Evolutionary conservation across 169 alveolate genomes (phyloP).

Genomic region (Cryptosporidium sp.): DNA sequence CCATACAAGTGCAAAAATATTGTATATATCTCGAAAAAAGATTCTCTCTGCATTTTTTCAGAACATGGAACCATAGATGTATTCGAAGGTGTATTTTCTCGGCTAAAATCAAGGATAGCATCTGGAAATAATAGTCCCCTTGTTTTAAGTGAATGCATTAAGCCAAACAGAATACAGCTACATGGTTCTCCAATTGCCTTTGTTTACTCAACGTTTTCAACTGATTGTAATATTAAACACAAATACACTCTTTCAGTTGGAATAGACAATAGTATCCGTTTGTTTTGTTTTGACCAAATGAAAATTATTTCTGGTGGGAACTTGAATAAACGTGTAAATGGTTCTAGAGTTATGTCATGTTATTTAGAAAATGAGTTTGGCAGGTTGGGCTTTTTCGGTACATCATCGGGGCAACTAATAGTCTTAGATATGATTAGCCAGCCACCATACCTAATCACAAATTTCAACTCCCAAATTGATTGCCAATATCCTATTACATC

Average conservation of each 20-base stretch:
- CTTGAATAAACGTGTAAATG: conserved; percentile 46
- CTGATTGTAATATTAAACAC: conserved; percentile 3
- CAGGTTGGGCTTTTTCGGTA: conserved; percentile 59
- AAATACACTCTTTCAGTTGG: conserved; percentile 63
- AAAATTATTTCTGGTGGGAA: conserved; percentile 69
- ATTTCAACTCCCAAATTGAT: conserved; percentile 1
- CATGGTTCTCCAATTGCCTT: conserved; percentile 17
- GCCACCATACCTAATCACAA: conserved; percentile 55
- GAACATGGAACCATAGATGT: conserved; percentile 51
- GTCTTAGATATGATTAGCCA: conserved; percentile 69
- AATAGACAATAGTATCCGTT: conserved; percentile 58
- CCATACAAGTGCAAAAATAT: conserved; percentile 37
- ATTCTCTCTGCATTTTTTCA: conserved; percentile 18
- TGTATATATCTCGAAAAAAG: conserved; percentile 3
- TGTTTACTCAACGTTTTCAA: conserved; percentile 30
- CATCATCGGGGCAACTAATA: conserved; percentile 41
- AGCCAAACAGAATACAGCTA: conserved; percentile 28
- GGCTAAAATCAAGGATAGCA: neutral
- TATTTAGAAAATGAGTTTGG: conserved; percentile 50
- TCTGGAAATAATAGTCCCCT: conserved; percentile 23
- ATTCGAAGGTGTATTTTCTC: conserved; percentile 1
- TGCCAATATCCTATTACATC: conserved; percentile 35
- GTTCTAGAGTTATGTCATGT: conserved; percentile 33
- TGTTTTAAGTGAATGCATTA: conserved; percentile 4
- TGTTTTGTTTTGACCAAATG: conserved; percentile 64